Evolutionary conservation across 2,329 filamentous ascomycete genomes (phyloP).

Genomic region (Sporothrix dimorphospora): DNA sequence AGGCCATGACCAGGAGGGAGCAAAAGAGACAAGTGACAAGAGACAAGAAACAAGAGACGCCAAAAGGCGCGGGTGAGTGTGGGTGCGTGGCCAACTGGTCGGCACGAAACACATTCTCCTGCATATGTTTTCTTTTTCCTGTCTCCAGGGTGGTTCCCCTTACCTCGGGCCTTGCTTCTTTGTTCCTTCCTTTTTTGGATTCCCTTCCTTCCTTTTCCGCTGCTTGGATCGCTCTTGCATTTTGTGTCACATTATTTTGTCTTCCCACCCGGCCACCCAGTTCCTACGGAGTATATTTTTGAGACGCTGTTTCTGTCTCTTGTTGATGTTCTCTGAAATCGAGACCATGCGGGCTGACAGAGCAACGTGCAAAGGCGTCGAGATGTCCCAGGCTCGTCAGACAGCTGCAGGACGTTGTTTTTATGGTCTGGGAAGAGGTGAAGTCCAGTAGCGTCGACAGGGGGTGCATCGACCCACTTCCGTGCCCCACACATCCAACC

Average conservation of each 20-base stretch:
- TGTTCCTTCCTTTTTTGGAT: neutral
- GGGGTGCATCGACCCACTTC: neutral
- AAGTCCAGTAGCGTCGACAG: neutral
- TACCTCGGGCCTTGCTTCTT: neutral
- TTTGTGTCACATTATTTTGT: neutral
- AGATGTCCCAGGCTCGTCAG: neutral
- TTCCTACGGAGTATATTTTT: too few relatives aligned
- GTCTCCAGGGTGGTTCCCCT: neutral
- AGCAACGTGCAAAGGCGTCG: neutral
- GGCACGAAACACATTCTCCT: neutral
- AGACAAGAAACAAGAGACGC: neutral
- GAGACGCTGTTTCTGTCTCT: neutral
- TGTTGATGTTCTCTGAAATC: neutral
- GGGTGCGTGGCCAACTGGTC: neutral
- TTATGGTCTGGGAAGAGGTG: slow-evolving; percentile 3
- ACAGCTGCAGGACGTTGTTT: neutral
- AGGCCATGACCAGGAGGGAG: neutral
- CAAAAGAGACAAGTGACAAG: too few relatives aligned
- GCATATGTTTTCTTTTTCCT: slow-evolving; percentile 14
- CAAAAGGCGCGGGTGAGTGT: neutral
- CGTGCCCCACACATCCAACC: neutral
- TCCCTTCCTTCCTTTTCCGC: neutral
- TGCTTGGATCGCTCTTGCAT: neutral
- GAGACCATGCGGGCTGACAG: neutral
- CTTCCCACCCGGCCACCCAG: too few relatives aligned